Evolutionary conservation across 169 alveolate genomes (phyloP).

Genomic region (Babesia microti): DNA sequence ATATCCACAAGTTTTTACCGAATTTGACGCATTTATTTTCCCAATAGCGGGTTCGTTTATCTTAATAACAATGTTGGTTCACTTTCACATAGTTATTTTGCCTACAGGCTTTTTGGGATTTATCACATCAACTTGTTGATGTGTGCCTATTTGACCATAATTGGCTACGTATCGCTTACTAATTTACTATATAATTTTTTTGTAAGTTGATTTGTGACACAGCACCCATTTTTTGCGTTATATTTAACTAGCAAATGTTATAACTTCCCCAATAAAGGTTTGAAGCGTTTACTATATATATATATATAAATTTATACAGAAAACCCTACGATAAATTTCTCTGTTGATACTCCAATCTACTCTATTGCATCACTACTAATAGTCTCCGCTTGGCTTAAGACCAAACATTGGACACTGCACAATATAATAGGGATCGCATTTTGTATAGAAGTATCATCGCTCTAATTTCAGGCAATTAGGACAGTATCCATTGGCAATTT

Average conservation of each 20-base stretch:
- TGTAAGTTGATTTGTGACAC: background rate
- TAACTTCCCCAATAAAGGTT: too few species aligned
- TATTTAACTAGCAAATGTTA: too few species aligned
- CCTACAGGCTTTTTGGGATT: conserved; percentile 32
- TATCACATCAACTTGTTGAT: conserved; percentile 27
- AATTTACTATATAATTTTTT: background rate
- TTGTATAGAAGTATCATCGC: too few species aligned
- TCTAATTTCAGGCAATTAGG: conserved; percentile 68
- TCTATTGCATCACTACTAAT: too few species aligned
- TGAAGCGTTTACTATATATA: too few species aligned
- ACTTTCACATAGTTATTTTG: conserved; percentile 17
- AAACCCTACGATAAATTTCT: too few species aligned
- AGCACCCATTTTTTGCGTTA: too few species aligned
- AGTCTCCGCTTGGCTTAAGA: conserved; percentile 47
- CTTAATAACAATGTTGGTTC: conserved; percentile 20
- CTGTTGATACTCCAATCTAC: too few species aligned
- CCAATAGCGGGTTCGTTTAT: conserved; percentile 37
- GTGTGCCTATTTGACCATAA: conserved; percentile 22
- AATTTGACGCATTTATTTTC: conserved; percentile 32
- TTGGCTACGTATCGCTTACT: conserved; percentile 23
- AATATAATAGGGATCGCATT: conserved; percentile 72
- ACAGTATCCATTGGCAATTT: conserved; percentile 67
- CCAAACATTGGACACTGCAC: conserved; percentile 67
- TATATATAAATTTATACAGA: too few species aligned
- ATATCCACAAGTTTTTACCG: conserved; percentile 11